Conservation (phyloP, 352 stramenopile species). For the Hyphochytrium catenoides region DNA sequence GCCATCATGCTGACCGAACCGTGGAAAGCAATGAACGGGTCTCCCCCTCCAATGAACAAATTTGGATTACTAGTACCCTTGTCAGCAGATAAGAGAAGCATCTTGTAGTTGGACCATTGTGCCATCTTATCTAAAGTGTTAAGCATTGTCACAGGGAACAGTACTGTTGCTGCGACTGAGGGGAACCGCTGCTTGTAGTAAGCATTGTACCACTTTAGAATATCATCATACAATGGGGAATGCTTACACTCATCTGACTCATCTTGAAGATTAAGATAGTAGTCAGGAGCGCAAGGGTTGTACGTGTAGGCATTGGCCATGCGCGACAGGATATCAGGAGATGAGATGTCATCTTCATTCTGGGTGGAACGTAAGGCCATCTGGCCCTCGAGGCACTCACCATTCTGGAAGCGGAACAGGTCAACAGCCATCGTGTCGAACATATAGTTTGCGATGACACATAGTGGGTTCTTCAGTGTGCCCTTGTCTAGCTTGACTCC, state of each 20-base stretch:
- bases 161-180: conserved; percentile 33
- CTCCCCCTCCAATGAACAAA: conserved; percentile 63
- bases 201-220: conserved; percentile 70
- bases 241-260: conserved; percentile 15
- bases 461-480: conserved; percentile 54
- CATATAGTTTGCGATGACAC: conserved; percentile 77
- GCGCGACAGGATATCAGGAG: conserved; percentile 74
- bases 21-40: conserved; percentile 85
- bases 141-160: conserved; percentile 72
- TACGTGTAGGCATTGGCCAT: conserved; percentile 71
- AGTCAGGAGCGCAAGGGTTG: conserved; percentile 38
- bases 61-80: conserved; percentile 81
- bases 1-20: conserved; percentile 83
- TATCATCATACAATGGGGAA: conserved; percentile 34
- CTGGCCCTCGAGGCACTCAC: background rate
- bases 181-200: conserved; percentile 28
- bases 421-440: conserved; percentile 81
- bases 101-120: conserved; percentile 19
- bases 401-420: conserved; percentile 33
- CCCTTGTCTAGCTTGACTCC: conserved; percentile 25
- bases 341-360: no score
- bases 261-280: conserved; percentile 63
- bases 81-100: conserved; percentile 69
- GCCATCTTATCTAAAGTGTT: conserved; percentile 39
- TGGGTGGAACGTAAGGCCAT: background rate